phyloP scores from a whole-genome alignment of 108 stramenopile genomes.

The Stephanodiscus minutulus region DNA sequence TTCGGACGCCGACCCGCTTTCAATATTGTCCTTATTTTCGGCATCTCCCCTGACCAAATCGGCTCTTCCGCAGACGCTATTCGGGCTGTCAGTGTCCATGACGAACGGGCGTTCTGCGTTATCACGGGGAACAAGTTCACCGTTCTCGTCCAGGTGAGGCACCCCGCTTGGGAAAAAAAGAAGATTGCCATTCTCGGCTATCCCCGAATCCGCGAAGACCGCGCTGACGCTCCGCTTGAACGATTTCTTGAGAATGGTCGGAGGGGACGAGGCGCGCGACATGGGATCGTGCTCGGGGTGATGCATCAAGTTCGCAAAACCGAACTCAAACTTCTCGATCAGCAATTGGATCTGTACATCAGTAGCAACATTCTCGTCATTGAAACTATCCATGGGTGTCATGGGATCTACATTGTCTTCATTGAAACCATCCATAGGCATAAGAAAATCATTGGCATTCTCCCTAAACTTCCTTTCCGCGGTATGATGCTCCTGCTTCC shows the following conservation, averaged over 20 bases:
- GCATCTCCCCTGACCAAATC: not conserved
- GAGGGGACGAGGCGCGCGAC: conserved; percentile 10
- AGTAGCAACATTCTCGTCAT: not conserved
- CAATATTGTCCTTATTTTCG: not conserved
- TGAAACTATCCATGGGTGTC: not conserved
- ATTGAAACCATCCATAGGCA: not conserved
- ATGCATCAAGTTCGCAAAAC: not conserved
- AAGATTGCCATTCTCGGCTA: conserved; percentile 20
- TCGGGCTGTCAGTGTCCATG: too few relatives aligned
- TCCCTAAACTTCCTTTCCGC: conserved; percentile 7
- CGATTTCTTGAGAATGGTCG: conserved; percentile 18
- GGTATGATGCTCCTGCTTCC: conserved; percentile 19
- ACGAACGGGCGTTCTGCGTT: too few relatives aligned
- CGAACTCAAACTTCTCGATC: not conserved
- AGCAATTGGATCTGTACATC: conserved; percentile 1
- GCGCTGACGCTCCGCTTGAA: conserved; percentile 25
- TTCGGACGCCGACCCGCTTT: not conserved
- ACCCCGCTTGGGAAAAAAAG: conserved; percentile 19
- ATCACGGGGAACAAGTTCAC: not conserved
- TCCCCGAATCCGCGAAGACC: conserved; percentile 16
- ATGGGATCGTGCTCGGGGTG: not conserved
- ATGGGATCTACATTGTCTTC: too few relatives aligned
- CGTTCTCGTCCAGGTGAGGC: conserved; percentile 20
- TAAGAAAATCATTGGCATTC: not conserved
- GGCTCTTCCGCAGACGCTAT: not conserved